Base-by-base conservation (phyloP, 2,329 filamentous ascomycete species). In the Ophiosphaerella narmari region DNA sequence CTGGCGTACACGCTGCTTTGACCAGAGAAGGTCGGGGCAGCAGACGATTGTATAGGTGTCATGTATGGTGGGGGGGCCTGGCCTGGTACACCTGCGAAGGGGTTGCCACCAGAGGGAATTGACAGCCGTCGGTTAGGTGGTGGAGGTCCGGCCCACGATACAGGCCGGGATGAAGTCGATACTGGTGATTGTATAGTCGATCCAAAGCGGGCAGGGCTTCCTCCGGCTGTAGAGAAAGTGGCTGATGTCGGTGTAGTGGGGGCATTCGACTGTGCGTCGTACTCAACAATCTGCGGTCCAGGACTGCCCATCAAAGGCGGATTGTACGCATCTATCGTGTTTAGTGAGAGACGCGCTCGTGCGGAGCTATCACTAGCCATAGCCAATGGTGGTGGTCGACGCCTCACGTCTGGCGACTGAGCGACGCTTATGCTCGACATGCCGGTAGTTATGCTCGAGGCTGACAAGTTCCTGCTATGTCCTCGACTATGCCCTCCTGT, bases 181-280 rank as follows among this genome's bases (percentile, higher is more conserved):
- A 83, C 82, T 0, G 91, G 90, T n/a, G 91, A 96, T 12, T 84
- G 81, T 47, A 91, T 77, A 0, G 77, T 79, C 2, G 86, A 83
- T 5, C 80, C 82, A 80, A 88, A 94, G 44, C 86, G 84, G 4
- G 64, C 63, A 39, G 91, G 91, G 68, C 91, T 96, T 54, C 84
- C 87, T 44, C 86, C 86, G 0, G 85, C 87, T 1, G 85, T 86
- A 0, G 91, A 91, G 63, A 91, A 95, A 0, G 89, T 90, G 9
- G 89, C 86, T 1, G 91, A 93, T 0, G 89, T 91, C 2, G 91
- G 91, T 3, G 91, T 96, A 66, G 87, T 89, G 57, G 88, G 89
- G 32, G 89, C 89, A 51, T 83, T 85, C 3, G 90, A 89, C 6
- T 86, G 81, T 3, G 82, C 80, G 23, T 86, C 82, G 60, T 88